Evolutionary conservation across 257 asterid genomes (phyloP).

Genomic region (Linderniella brevidens): DNA sequence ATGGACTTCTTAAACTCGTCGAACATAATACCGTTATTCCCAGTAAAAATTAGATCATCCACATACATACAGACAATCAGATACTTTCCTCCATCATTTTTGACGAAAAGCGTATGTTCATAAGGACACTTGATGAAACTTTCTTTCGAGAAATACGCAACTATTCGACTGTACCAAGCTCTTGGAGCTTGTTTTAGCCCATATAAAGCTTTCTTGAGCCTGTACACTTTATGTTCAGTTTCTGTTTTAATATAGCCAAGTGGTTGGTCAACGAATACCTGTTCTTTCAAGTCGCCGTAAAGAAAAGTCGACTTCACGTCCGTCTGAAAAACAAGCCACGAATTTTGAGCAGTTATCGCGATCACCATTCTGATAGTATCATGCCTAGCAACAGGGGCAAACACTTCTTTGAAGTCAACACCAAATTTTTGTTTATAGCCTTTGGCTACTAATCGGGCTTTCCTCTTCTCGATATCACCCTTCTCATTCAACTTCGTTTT

Average conservation of each 20-base stretch:
- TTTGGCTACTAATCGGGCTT: neutral
- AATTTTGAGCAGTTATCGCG: neutral
- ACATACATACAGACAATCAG: neutral
- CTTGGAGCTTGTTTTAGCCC: slow-evolving; percentile 1
- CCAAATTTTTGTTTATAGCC: slow-evolving; percentile 3
- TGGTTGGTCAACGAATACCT: slow-evolving; percentile 1
- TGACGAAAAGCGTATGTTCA: neutral
- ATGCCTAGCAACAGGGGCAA: slow-evolving; percentile 5
- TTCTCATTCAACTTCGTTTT: neutral
- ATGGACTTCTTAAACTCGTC: neutral
- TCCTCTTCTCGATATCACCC: neutral
- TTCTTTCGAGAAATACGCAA: neutral
- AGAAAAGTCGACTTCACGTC: slow-evolving; percentile 3
- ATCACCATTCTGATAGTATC: neutral
- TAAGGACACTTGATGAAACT: neutral
- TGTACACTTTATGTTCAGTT: neutral
- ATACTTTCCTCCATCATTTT: neutral
- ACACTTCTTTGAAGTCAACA: neutral
- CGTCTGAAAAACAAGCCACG: neutral
- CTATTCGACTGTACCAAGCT: neutral
- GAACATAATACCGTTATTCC: neutral
- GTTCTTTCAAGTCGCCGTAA: slow-evolving; percentile 2
- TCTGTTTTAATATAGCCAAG: neutral
- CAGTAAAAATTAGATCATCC: neutral
- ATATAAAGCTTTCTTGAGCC: neutral